Base-by-base conservation (phyloP, 139 green algal species). In the Micromonas pusilla region DNA sequence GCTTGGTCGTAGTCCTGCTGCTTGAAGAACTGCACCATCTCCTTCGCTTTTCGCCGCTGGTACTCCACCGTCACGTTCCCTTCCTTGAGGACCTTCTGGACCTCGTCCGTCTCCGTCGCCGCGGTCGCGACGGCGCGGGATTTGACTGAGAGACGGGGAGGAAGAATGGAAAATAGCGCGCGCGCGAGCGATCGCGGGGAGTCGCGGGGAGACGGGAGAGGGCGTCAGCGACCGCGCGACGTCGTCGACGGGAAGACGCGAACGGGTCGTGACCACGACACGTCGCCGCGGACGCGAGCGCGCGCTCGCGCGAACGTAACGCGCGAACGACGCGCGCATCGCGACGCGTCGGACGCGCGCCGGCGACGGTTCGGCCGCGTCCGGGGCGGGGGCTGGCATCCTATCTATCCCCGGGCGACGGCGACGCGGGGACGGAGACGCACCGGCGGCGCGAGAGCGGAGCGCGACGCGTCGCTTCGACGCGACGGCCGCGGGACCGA, bases 11-110 rank as follows among this genome's bases (percentile, higher is more conserved):
- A 85, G 39, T 82, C 63, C 70, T 72, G 45, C 38, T 91, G 84
- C 67, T 91, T 86, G 74, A 98, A 97, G 82, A 96, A 98, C 31
- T 89, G 76, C 39, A 82, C 83, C 88, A 99, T 91, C 63, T 92
- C 90, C 85, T 98, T 98, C 19, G 95, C 95, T 20, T 90, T 85
- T 72, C 87, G 53, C 28, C 94, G 86, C 87, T 97, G 93, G 72
- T 91, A 94, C 80, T 96, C 90, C 6, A 97, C 83, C 0, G 91
- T 94, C 26, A 95, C 87, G 1, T n/a, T n/a, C 6, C 31, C 66
- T 5, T 36, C 25, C n/a, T 36, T 32, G 62, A 30, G n/a, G 9
- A 57, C 26, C 30, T 52, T 62, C 67, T n/a, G 9, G 67, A 74
- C 67, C 32, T 54, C 32, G 38, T 68, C 62, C 13, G 26, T 36